These are phyloP conservation scores for Prorocentrum cordatum DNA, from an alignment of 169 alveolate genomes.

Conservation along the genomic window DNA sequence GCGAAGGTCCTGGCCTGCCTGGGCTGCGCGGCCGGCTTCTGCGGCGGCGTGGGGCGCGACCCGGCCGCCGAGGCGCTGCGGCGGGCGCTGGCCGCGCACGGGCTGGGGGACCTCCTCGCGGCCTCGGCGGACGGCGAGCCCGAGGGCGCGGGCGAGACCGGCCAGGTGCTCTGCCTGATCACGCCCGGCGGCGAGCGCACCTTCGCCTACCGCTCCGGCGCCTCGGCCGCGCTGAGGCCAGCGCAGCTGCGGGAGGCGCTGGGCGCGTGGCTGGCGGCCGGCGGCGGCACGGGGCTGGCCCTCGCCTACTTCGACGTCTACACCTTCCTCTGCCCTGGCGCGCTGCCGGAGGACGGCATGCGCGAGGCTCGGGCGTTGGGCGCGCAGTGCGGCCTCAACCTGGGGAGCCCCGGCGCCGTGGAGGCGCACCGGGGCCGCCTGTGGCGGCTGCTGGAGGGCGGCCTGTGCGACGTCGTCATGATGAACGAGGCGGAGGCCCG, in stretches of 20 bases:
- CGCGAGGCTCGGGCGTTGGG: not conserved
- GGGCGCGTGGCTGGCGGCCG: not conserved
- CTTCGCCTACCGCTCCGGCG: slow-evolving; percentile 18
- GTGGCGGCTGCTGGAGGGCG: too few species aligned
- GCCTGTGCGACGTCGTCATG: not conserved
- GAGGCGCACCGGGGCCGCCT: too few species aligned
- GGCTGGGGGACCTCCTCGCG: not conserved
- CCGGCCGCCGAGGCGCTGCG: not conserved
- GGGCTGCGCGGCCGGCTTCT: slow-evolving; percentile 18
- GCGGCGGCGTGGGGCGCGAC: slow-evolving; percentile 40
- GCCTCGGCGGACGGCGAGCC: not conserved
- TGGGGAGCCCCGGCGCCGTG: too few species aligned
- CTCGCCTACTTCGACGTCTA: slow-evolving; percentile 29
- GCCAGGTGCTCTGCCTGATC: slow-evolving; percentile 43
- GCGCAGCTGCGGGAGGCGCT: not conserved
- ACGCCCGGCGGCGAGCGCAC: slow-evolving; percentile 25
- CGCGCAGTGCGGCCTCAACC: too few species aligned
- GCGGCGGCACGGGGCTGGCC: not conserved
- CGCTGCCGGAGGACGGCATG: not conserved
- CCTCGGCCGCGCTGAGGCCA: not conserved
- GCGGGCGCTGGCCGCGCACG: not conserved
- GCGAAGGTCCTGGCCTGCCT: slow-evolving; percentile 51
- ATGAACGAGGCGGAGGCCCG: slow-evolving; percentile 21
- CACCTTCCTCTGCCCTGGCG: slow-evolving; percentile 29
- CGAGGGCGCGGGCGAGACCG: not conserved